phyloP scores from a whole-genome alignment of 768 basidiomycete species.

The Boletus reticulatus region DNA sequence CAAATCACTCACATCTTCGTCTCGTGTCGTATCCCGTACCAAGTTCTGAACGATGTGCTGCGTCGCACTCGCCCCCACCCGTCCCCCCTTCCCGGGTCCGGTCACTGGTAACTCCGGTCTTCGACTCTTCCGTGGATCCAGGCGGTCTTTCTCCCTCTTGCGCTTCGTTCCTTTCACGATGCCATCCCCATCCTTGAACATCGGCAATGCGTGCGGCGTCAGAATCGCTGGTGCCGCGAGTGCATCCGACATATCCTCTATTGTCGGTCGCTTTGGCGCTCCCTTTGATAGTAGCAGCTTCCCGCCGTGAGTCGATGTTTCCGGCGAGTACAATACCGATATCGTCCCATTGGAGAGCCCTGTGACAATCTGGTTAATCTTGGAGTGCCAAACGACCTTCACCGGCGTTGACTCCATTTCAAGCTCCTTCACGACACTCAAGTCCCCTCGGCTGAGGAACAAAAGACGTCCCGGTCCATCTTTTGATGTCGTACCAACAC shows the following conservation, averaged over 20 bases:
- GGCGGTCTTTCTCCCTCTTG: conserved; percentile 83
- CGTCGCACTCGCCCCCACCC: conserved; percentile 95
- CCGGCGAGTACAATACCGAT: conserved; percentile 89
- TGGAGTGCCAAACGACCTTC: conserved; percentile 91
- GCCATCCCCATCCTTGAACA: conserved; percentile 81
- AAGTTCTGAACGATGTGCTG: conserved; percentile 96
- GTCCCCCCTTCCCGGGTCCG: conserved; percentile 90
- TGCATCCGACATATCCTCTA: conserved; percentile 89
- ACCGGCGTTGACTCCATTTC: conserved; percentile 80
- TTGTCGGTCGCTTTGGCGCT: conserved; percentile 74
- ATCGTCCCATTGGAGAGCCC: conserved; percentile 87
- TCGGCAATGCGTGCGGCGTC: conserved; percentile 88
- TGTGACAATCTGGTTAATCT: conserved; percentile 94
- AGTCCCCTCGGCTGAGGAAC: conserved; percentile 66
- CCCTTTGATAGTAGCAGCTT: conserved; percentile 87
- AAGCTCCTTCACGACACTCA: conserved; percentile 67
- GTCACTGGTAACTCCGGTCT: conserved; percentile 90
- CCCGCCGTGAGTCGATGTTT: conserved; percentile 86
- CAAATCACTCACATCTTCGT: conserved; percentile 84
- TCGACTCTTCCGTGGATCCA: conserved; percentile 89
- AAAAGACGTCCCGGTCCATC: conserved; percentile 69
- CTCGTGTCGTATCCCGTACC: conserved; percentile 85
- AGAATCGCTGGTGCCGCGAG: conserved; percentile 84
- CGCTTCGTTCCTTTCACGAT: conserved; percentile 77
- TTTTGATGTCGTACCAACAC: conserved; percentile 65